Conservation (phyloP, 1,284 basidiomycete genomes). For the Cryptococcus sp. region DNA sequence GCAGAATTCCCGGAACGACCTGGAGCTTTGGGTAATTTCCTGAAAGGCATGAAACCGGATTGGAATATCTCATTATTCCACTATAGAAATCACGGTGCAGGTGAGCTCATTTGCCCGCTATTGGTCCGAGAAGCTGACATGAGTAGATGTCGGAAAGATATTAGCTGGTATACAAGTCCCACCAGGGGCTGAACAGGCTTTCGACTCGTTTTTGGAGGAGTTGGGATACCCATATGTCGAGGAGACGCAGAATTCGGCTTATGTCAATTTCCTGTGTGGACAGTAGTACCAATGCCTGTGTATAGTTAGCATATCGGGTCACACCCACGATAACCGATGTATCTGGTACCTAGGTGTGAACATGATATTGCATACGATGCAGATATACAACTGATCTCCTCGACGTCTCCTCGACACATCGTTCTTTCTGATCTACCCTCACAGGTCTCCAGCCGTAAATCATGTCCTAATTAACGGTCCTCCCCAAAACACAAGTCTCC, state of each 20-base stretch:
- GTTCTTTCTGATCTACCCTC: too few relatives aligned
- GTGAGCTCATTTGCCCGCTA: slow-evolving; percentile 50
- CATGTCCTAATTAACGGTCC: slow-evolving; percentile 1
- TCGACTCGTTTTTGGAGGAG: slow-evolving; percentile 68
- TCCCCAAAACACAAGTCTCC: slow-evolving; percentile 37
- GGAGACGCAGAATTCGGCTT: slow-evolving; percentile 86
- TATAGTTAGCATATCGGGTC: too few relatives aligned
- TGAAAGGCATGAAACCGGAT: slow-evolving; percentile 69
- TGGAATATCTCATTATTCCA: slow-evolving; percentile 98
- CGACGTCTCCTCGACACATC: too few relatives aligned
- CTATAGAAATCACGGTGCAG: slow-evolving; percentile 94
- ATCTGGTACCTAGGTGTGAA: too few relatives aligned
- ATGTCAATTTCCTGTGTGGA: slow-evolving; percentile 63
- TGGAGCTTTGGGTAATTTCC: slow-evolving; percentile 83
- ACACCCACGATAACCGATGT: too few relatives aligned
- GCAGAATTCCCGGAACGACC: slow-evolving; percentile 95
- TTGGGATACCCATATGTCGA: slow-evolving; percentile 86
- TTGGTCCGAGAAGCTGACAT: neutral
- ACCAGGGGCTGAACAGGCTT: slow-evolving; percentile 57
- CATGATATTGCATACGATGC: neutral
- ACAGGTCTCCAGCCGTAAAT: too few relatives aligned
- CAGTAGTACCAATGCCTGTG: neutral
- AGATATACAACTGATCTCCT: neutral
- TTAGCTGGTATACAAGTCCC: slow-evolving; percentile 92
- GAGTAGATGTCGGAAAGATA: slow-evolving; percentile 78